phyloP scores from a whole-genome alignment of 2,329 filamentous ascomycete species.

The Fusarium sp. region DNA sequence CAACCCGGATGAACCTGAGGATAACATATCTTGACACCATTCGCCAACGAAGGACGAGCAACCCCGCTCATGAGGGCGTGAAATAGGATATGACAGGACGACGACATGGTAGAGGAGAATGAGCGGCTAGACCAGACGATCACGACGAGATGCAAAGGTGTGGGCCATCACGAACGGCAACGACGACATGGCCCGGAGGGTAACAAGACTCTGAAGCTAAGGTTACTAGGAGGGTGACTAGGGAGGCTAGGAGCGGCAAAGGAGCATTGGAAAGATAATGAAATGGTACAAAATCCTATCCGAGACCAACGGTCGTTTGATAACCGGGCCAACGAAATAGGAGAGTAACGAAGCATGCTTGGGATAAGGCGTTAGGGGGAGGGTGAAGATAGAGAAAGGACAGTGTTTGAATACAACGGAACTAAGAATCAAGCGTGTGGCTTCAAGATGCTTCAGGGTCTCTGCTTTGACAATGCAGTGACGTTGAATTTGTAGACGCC shows the following conservation, averaged over 20 bases:
- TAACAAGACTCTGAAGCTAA: constrained; percentile 47
- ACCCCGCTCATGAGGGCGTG: constrained; percentile 61
- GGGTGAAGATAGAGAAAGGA: constrained; percentile 49
- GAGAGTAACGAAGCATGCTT: constrained; percentile 38
- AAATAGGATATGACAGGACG: constrained; percentile 51
- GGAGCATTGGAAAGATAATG: constrained; percentile 34
- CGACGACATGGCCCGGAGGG: constrained; percentile 44
- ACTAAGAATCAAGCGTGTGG: constrained; percentile 43
- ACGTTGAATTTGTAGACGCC: constrained; percentile 47
- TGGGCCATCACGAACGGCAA: constrained; percentile 53
- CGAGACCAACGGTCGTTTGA: constrained; percentile 35
- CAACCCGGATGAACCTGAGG: constrained; percentile 56
- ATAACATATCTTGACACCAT: constrained; percentile 62
- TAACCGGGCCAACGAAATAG: constrained; percentile 48
- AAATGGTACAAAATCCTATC: constrained; percentile 40
- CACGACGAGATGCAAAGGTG: constrained; percentile 55
- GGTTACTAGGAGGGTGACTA: constrained; percentile 48
- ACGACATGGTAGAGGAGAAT: constrained; percentile 54
- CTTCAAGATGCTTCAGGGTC: constrained; percentile 43
- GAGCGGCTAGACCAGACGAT: constrained; percentile 52
- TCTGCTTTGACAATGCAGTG: constrained; percentile 43
- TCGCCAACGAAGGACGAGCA: constrained; percentile 56
- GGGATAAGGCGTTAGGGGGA: constrained; percentile 45
- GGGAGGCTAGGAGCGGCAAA: constrained; percentile 52
- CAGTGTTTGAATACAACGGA: constrained; percentile 33